phyloP scores from a whole-genome alignment of 768 basidiomycete genomes.

The Amanita jacksonii region DNA sequence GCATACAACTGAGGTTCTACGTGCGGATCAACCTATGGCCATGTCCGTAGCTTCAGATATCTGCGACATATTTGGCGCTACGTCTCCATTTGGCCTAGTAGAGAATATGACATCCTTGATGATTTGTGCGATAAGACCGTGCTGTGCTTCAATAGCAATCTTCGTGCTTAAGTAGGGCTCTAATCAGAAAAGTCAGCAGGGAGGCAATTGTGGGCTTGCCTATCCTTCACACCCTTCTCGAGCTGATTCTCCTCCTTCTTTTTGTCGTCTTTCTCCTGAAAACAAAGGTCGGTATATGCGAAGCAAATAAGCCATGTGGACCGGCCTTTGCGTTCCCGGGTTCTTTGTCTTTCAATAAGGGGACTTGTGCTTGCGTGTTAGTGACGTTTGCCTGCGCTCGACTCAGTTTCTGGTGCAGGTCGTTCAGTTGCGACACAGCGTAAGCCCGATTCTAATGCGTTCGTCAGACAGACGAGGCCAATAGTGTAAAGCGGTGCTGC shows the following conservation, averaged over 20 bases:
- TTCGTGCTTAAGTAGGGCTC: slow-evolving; percentile 56
- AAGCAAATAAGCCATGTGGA: too few relatives aligned
- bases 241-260: slow-evolving; percentile 87
- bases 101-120: slow-evolving; percentile 92
- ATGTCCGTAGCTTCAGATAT: slow-evolving; percentile 35
- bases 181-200: background rate
- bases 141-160: slow-evolving; percentile 85
- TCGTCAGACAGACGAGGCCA: background rate
- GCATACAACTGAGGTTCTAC: too few relatives aligned
- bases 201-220: slow-evolving; percentile 33
- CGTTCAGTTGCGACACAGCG: slow-evolving; percentile 82
- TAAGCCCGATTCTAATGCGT: slow-evolving; percentile 78
- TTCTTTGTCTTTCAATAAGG: slow-evolving; percentile 45
- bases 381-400: slow-evolving; percentile 55
- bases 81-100: slow-evolving; percentile 29
- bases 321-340: slow-evolving; percentile 29
- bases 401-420: slow-evolving; percentile 82
- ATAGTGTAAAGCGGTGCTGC: background rate
- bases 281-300: too few relatives aligned
- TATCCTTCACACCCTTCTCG: slow-evolving; percentile 84
- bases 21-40: slow-evolving; percentile 33
- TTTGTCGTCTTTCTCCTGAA: slow-evolving; percentile 56
- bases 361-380: slow-evolving; percentile 48
- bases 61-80: slow-evolving; percentile 13
- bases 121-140: slow-evolving; percentile 88